Evolutionary conservation across 2,329 filamentous ascomycete genomes (phyloP).

Genomic region (Orbilia quercus): DNA sequence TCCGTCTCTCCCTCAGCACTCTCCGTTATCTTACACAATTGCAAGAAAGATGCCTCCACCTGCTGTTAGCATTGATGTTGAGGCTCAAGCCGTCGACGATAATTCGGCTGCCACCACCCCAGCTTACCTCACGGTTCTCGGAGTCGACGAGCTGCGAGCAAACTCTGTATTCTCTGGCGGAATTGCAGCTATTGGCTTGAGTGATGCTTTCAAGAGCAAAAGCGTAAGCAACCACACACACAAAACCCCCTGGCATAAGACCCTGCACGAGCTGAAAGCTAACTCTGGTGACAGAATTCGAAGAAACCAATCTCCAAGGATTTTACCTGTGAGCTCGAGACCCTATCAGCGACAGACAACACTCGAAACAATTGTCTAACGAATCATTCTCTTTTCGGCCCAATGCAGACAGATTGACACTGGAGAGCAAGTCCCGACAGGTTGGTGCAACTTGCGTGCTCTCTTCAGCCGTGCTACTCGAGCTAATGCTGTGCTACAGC

Average conservation of each 20-base stretch:
- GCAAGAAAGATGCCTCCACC: constrained; percentile 42
- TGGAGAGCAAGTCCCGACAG: constrained; percentile 53
- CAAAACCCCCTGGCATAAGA: neutral
- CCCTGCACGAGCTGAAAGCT: constrained; percentile 9
- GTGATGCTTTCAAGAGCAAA: constrained; percentile 56
- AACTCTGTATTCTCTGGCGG: constrained; percentile 51
- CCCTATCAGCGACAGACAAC: neutral
- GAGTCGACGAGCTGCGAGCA: constrained; percentile 51
- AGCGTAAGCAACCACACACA: constrained; percentile 50
- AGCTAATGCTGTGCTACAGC: constrained; percentile 41
- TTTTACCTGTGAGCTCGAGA: constrained; percentile 42
- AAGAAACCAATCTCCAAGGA: constrained; percentile 53
- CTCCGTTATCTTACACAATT: constrained; percentile 4
- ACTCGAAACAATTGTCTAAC: neutral
- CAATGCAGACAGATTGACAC: constrained; percentile 44
- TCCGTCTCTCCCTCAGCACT: neutral
- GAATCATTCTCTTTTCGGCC: neutral
- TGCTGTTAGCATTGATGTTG: constrained; percentile 44
- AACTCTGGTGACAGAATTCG: constrained; percentile 32
- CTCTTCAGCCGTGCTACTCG: constrained; percentile 11
- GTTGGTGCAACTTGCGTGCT: constrained; percentile 39
- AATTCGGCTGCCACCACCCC: constrained; percentile 43
- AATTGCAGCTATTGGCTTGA: constrained; percentile 50
- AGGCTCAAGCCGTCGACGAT: constrained; percentile 39
- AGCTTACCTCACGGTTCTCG: constrained; percentile 47